Conservation (phyloP, 169 alveolate genomes). For the Eimeria acervulina region DNA sequence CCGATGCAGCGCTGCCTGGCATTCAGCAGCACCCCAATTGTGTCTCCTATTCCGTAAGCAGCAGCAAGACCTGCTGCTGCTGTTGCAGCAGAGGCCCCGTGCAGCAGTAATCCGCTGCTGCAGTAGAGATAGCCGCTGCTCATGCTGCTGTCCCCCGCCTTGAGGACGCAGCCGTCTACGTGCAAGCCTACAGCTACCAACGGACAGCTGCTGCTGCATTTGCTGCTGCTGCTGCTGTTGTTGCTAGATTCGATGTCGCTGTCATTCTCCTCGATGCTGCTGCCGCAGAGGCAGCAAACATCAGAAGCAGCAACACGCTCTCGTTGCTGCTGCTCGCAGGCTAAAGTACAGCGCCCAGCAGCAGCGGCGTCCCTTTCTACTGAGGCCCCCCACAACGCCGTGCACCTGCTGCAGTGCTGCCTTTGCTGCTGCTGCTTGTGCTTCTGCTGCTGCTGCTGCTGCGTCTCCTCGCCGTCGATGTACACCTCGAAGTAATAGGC, state of each 20-base stretch:
- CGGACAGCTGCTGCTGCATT: slow-evolving; percentile 10
- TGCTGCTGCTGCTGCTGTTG: slow-evolving; percentile 34
- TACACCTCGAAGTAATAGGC: slow-evolving; percentile 85
- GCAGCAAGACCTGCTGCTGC: slow-evolving; percentile 79
- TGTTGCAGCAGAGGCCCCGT: slow-evolving; percentile 62
- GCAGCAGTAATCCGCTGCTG: slow-evolving; percentile 79
- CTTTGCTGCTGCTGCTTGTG: background rate
- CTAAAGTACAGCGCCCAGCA: background rate
- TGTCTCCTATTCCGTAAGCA: slow-evolving; percentile 83
- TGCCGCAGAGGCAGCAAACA: slow-evolving; percentile 66
- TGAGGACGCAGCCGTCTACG: slow-evolving; percentile 83
- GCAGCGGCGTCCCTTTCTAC: background rate
- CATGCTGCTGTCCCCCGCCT: slow-evolving; percentile 77
- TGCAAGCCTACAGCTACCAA: slow-evolving; percentile 82
- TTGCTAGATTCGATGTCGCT: background rate
- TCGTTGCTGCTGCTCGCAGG: background rate
- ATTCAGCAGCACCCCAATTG: slow-evolving; percentile 84
- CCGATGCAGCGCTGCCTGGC: slow-evolving; percentile 48
- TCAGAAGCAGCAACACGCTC: background rate
- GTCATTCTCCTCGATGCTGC: slow-evolving; percentile 5
- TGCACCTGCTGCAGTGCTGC: slow-evolving; percentile 26
- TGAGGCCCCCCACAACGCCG: background rate
- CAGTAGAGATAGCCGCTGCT: slow-evolving; percentile 85
- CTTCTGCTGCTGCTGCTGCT: slow-evolving; percentile 26
- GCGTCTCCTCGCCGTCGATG: slow-evolving; percentile 40